Conservation (phyloP, 1,284 basidiomycete genomes). For the Ustilago shanxiensis region DNA sequence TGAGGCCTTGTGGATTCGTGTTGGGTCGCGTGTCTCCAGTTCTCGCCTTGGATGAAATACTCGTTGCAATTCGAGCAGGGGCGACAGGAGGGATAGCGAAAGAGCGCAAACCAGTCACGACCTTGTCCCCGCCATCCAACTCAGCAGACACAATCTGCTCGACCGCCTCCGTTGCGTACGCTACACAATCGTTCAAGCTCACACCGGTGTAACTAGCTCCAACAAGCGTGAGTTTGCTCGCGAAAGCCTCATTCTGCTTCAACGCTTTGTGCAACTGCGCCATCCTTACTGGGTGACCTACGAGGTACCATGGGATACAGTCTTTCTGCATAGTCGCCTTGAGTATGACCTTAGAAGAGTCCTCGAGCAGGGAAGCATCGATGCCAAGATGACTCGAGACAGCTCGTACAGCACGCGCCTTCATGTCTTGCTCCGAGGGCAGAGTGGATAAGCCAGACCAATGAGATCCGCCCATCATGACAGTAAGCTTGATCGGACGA, state of each 20-base stretch:
- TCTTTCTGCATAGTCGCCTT: conserved; percentile 75
- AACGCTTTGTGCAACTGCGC: conserved; percentile 75
- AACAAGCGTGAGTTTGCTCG: conserved; percentile 78
- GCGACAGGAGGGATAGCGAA: conserved; percentile 39
- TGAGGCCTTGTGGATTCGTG: conserved; percentile 23
- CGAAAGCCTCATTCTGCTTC: conserved; percentile 70
- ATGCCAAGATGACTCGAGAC: conserved; percentile 57
- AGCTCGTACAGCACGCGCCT: conserved; percentile 49
- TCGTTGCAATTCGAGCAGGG: not conserved
- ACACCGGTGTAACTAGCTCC: conserved; percentile 91
- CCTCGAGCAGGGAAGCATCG: conserved; percentile 30
- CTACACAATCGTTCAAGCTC: conserved; percentile 88
- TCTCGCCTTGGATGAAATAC: conserved; percentile 6
- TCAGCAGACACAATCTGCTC: conserved; percentile 44
- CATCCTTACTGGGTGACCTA: conserved; percentile 82
- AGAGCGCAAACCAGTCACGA: conserved; percentile 38
- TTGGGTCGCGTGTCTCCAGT: conserved; percentile 17
- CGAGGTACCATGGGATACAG: conserved; percentile 86
- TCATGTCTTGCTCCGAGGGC: conserved; percentile 68
- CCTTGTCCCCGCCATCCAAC: conserved; percentile 16
- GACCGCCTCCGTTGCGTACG: conserved; percentile 49
- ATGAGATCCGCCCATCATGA: conserved; percentile 87
- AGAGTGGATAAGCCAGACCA: conserved; percentile 73
- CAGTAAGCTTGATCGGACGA: conserved; percentile 79
- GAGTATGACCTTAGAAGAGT: conserved; percentile 48